phyloP scores from a whole-genome alignment of 73 alveolate genomes.

The Paramecium tetraurelia region DNA sequence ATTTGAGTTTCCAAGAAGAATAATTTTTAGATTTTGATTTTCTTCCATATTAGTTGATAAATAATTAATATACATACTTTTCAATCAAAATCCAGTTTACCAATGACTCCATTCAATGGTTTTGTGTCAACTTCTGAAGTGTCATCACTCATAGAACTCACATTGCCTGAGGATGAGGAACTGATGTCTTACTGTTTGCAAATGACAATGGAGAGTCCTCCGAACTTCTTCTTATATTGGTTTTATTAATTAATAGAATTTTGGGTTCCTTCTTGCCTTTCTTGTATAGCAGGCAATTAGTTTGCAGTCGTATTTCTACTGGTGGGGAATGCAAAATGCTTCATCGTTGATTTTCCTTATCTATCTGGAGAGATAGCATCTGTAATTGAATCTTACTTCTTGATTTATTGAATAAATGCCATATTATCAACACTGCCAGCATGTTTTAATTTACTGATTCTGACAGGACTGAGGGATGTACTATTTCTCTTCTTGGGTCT shows the following conservation, averaged over 20 bases:
- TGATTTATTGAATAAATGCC: neutral
- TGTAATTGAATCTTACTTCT: neutral
- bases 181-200: neutral
- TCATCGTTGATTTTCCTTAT: neutral
- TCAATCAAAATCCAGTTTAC: neutral
- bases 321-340: neutral
- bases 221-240: neutral
- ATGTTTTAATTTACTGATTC: neutral
- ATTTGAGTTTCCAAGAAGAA: neutral
- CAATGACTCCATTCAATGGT: neutral
- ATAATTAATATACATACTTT: neutral
- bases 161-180: slow-evolving; percentile 45
- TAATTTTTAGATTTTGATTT: neutral
- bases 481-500: neutral
- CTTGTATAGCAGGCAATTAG: neutral
- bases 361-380: neutral
- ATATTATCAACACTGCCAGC: neutral
- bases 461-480: neutral
- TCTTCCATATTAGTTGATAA: slow-evolving; percentile 3
- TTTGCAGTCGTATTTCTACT: neutral
- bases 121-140: neutral
- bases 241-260: neutral
- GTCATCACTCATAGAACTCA: slow-evolving; percentile 26
- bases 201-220: neutral
- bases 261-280: neutral